phyloP scores from a whole-genome alignment of 176 grass and related monocot genomes.

The Olyra latifolia region DNA sequence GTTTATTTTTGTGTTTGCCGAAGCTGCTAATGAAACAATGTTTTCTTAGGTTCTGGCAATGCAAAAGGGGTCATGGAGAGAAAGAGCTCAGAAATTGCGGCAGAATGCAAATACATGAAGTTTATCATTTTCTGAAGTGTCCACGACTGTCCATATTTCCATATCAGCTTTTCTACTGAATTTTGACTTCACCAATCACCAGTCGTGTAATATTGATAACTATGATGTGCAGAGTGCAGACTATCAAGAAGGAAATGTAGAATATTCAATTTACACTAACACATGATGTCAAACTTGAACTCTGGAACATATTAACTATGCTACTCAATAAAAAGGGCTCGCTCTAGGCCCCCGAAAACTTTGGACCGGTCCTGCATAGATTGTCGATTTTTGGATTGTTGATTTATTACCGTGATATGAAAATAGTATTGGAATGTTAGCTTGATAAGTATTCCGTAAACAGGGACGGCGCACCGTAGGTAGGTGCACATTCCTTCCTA shows the following conservation, averaged over 20 bases:
- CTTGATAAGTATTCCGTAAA: no score
- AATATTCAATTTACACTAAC: background rate
- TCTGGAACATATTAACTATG: no score
- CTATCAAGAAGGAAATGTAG: background rate
- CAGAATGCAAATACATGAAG: constrained; percentile 53
- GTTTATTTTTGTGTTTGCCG: background rate
- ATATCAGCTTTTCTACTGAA: background rate
- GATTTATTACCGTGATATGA: no score
- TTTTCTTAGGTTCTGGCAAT: constrained; percentile 60
- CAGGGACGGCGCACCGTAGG: no score
- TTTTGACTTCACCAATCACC: background rate
- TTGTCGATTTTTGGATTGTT: no score
- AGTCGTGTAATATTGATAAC: background rate
- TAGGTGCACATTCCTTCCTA: no score
- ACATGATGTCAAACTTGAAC: background rate
- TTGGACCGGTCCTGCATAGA: no score
- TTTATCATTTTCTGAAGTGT: background rate
- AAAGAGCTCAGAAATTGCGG: constrained; percentile 61
- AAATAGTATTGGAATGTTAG: no score
- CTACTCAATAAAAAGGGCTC: no score
- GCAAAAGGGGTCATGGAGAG: constrained; percentile 88
- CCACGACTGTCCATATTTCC: background rate
- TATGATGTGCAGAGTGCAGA: no score
- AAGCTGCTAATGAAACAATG: constrained; percentile 22
- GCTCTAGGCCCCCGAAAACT: no score